These are phyloP conservation scores for Aspergillus avenaceus DNA, from an alignment of 495 filamentous ascomycete genomes.

Conservation along the genomic window DNA sequence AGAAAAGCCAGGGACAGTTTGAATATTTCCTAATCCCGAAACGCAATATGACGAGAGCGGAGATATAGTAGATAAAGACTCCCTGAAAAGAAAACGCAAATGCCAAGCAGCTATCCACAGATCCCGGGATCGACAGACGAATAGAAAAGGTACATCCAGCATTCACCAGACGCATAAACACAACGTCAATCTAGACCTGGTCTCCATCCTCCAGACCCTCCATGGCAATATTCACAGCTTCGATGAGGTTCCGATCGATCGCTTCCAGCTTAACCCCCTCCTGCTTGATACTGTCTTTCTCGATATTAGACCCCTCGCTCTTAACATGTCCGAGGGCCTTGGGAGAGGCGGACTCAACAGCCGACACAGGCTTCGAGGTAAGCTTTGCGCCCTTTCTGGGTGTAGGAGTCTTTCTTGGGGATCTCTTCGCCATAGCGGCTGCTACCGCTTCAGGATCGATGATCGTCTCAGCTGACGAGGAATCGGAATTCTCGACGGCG, in stretches of 20 bases:
- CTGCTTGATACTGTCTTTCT: neutral
- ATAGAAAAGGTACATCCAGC: no score
- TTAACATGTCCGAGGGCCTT: neutral
- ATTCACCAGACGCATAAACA: neutral
- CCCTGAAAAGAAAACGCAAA: no score
- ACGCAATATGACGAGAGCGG: no score
- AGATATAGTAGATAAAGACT: no score
- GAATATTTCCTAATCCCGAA: no score
- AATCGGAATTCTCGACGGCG: neutral
- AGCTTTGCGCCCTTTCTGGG: conserved; percentile 6
- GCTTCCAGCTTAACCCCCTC: neutral
- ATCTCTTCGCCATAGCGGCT: neutral
- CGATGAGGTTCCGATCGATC: neutral
- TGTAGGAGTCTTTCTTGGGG: neutral
- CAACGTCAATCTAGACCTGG: neutral
- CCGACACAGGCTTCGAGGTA: neutral
- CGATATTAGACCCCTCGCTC: neutral
- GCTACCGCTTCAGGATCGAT: neutral
- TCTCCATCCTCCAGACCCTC: neutral
- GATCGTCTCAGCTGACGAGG: neutral
- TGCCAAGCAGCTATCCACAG: no score
- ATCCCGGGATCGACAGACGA: no score
- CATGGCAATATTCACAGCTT: neutral
- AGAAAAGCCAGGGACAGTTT: no score
- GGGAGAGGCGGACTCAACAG: neutral